A percentile compares a stretch with the other conserved stretches of the same genome.
These are phyloP conservation scores for Dalbergia oliveri DNA, from an alignment of 306 rosid species.

Conservation along the genomic window DNA sequence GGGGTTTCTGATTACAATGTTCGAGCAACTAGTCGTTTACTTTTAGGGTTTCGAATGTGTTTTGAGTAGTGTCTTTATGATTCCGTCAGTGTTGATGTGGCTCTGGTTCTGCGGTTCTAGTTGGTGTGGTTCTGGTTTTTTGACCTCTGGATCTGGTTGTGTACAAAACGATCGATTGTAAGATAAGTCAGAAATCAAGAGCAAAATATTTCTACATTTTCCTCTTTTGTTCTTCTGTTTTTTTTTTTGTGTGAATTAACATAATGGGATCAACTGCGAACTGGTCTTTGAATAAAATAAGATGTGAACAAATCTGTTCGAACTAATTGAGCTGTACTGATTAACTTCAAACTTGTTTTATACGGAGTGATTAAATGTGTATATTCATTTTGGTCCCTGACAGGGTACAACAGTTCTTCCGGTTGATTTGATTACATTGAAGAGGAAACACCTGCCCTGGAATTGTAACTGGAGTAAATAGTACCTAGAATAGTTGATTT, in stretches of 20 bases:
- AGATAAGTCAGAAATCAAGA: slow-evolving; percentile 6
- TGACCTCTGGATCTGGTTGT: slow-evolving; percentile 41
- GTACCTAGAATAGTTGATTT: too few species aligned
- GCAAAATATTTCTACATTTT: neutral
- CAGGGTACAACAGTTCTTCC: too few species aligned
- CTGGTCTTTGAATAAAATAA: too few species aligned
- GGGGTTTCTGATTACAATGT: neutral
- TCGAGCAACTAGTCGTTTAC: neutral
- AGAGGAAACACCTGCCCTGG: too few species aligned
- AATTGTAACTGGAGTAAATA: too few species aligned
- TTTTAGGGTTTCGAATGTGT: neutral
- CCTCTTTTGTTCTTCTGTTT: neutral
- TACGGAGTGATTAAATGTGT: too few species aligned
- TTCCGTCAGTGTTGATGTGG: neutral
- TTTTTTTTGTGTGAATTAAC: neutral
- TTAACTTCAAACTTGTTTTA: too few species aligned
- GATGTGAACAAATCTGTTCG: too few species aligned
- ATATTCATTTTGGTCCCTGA: too few species aligned
- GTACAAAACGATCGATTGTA: slow-evolving; percentile 14
- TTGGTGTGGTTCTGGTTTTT: slow-evolving; percentile 41
- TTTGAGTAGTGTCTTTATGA: neutral
- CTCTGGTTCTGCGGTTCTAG: neutral
- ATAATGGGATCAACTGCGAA: too few species aligned
- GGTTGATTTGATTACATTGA: too few species aligned
- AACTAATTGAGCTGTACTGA: too few species aligned